Evolutionary conservation across 208 protist genomes (phyloP).

Genomic region (Acanthamoeba castellanii): DNA sequence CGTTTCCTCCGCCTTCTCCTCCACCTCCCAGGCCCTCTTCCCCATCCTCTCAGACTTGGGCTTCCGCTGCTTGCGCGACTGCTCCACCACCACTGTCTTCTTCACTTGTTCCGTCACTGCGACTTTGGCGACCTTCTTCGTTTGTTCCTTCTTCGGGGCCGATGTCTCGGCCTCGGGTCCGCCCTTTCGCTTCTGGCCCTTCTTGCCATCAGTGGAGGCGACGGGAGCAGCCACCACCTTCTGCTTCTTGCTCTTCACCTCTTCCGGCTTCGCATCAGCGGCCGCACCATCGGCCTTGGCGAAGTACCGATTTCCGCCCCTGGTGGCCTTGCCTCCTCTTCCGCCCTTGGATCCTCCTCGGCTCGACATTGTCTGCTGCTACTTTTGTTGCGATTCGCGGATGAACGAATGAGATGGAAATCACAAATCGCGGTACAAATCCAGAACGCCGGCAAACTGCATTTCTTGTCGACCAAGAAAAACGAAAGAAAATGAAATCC

Average conservation of each 20-base stretch:
- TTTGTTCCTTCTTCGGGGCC: neutral
- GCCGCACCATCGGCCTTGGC: neutral
- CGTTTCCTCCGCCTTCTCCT: neutral
- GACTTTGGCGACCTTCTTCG: neutral
- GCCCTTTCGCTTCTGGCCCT: neutral
- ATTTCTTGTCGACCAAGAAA: neutral
- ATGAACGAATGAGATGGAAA: neutral
- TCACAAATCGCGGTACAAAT: neutral
- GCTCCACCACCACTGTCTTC: neutral
- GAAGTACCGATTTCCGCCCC: neutral
- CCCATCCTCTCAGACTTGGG: neutral
- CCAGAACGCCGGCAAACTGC: neutral
- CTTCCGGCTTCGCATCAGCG: neutral
- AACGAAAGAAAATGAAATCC: neutral
- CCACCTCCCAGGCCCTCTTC: constrained; percentile 1
- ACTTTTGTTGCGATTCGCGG: neutral
- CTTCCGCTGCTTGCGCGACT: neutral
- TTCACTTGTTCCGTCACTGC: neutral
- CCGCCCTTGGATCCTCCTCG: neutral
- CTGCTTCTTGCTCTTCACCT: neutral
- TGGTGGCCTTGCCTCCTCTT: neutral
- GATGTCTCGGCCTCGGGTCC: neutral
- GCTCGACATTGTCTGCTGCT: neutral
- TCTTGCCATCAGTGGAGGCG: neutral
- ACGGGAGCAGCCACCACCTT: neutral